Percentiles rank a stretch among this genome's conserved stretches.
phyloP scores from a whole-genome alignment of 768 basidiomycete genomes.

The Suillus weaverae region DNA sequence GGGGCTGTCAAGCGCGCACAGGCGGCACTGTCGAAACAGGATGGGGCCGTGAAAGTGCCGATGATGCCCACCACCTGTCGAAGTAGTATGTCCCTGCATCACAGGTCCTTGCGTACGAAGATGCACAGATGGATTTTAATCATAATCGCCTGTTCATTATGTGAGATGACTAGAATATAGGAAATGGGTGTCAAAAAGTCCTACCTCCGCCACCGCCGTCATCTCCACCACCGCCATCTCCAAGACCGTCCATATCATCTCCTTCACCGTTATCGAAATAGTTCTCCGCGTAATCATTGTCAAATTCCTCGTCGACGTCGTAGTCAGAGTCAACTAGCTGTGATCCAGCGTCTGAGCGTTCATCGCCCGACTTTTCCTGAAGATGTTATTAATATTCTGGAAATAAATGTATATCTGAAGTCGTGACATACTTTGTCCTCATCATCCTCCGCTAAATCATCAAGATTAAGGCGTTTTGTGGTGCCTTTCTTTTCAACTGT shows the following conservation, averaged over 20 bases:
- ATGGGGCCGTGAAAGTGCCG: not conserved
- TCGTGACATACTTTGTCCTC: conserved; percentile 50
- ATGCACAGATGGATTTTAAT: conserved; percentile 13
- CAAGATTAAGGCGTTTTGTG: conserved; percentile 57
- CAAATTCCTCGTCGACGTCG: conserved; percentile 88
- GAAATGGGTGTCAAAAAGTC: conserved; percentile 6
- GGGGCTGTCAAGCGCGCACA: not conserved
- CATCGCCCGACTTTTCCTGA: conserved; percentile 72
- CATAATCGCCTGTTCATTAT: conserved; percentile 22
- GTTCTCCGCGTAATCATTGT: conserved; percentile 88
- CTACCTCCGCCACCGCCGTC: conserved; percentile 59
- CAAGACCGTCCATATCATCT: conserved; percentile 77
- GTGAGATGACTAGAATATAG: not conserved
- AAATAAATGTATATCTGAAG: not conserved
- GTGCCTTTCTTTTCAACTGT: conserved; percentile 32
- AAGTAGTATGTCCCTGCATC: not conserved
- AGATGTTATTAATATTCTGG: not conserved
- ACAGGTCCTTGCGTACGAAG: not conserved
- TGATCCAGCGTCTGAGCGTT: conserved; percentile 66
- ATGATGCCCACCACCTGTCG: not conserved
- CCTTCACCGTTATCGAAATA: conserved; percentile 90
- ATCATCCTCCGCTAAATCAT: conserved; percentile 65
- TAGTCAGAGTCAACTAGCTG: conserved; percentile 71
- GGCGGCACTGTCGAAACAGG: too few relatives aligned
- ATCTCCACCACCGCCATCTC: conserved; percentile 64